Evolutionary conservation across 108 stramenopile species (phyloP), one percentile per base, ranked within the genome.

Genomic region (Stephanodiscus minutulus): DNA sequence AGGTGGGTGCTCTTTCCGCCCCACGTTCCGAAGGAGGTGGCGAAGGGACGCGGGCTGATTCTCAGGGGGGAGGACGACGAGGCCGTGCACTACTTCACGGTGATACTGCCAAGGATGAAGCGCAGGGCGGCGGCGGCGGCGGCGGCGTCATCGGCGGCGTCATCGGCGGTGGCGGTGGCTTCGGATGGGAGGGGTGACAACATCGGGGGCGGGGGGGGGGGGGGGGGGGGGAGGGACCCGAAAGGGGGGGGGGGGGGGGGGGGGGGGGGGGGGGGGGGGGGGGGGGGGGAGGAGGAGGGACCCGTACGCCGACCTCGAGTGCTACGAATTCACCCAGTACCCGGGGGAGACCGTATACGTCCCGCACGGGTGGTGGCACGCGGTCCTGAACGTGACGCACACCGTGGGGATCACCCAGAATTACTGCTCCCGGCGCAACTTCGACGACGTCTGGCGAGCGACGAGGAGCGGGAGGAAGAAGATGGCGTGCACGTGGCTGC

Each of bases 1-100:
- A 91, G 96, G 8, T 99, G 99, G 99, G 96, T 98, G 50, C 73
- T 99, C 18, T 98, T 99, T 70, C 98, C 98, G 12, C 99, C 99
- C 8, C 83, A 85, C 50, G 83, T 93, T 1, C 79, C 94, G 25
- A 96, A 90, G 70, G 61, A 66, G 31, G 79, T 98, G 13, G 97
- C 93, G 31, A 98, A 96, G 82, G 97, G 95, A 8, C 82, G 72
- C 49, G 77, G 77, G 6, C 61, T 96, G 53, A 77, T 92, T 24
- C 61, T 83, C 41, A 67, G 70, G 0, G 81, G 88, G 31, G 97
- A 99, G 73, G 99, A 99, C 73, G 99, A 99, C 79, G 99, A 99
- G 82, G 96, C 99, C 7, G 82, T 98, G 59, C 97, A 98, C 68
- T 98, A 97, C 75, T 98, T 98, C 68, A 91, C 86, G 37, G 88